Conservation (phyloP, 371 early-diverging fungal genomes). For the Mucor piriformis region DNA sequence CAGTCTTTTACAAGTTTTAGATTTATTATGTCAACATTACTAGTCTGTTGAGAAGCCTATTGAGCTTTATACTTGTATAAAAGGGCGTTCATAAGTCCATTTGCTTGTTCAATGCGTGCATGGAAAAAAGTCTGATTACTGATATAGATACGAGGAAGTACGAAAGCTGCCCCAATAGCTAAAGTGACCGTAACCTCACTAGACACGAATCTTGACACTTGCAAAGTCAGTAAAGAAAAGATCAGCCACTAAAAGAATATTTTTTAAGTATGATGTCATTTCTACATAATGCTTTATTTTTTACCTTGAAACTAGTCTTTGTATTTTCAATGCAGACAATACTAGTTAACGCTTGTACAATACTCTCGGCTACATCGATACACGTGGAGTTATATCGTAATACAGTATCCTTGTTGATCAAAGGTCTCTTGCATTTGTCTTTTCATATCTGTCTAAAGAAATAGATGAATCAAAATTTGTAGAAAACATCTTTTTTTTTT, state of each 20-base stretch:
- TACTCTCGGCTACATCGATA: slow-evolving; percentile 26
- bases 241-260: slow-evolving; percentile 26
- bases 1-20: neutral
- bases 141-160: slow-evolving; percentile 35
- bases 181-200: slow-evolving; percentile 20
- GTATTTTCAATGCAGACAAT: slow-evolving; percentile 38
- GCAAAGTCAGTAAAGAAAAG: slow-evolving; percentile 34
- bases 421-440: too few relatives aligned
- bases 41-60: neutral
- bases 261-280: neutral
- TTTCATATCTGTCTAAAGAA: too few relatives aligned
- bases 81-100: slow-evolving; percentile 19
- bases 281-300: neutral
- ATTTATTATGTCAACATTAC: neutral
- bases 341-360: slow-evolving; percentile 28
- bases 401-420: too few relatives aligned
- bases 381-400: neutral
- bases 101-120: slow-evolving; percentile 37
- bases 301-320: slow-evolving; percentile 32
- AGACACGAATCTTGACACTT: slow-evolving; percentile 30
- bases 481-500: too few relatives aligned
- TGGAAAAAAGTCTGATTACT: slow-evolving; percentile 37
- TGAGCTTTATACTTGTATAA: neutral
- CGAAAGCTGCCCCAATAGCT: slow-evolving; percentile 27
- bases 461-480: too few relatives aligned